Evolutionary conservation across 495 filamentous ascomycete genomes (phyloP).

Genomic region (Staphylotrichum longicolle): DNA sequence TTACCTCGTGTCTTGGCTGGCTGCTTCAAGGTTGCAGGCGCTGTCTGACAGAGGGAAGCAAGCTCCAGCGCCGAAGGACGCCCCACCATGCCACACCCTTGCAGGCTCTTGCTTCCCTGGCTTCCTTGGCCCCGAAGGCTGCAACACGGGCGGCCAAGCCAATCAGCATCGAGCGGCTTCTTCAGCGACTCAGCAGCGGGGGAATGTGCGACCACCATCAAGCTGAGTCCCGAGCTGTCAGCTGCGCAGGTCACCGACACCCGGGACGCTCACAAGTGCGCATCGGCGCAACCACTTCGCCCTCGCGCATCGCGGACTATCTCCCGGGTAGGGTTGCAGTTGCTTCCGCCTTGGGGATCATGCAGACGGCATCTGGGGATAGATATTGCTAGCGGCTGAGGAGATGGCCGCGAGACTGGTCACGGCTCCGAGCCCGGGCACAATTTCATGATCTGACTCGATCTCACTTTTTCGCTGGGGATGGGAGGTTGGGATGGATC

Average conservation of each 20-base stretch:
- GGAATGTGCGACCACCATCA: slow-evolving; percentile 2
- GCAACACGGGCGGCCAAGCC: background rate
- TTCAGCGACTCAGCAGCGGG: slow-evolving; percentile 1
- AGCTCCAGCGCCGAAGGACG: background rate
- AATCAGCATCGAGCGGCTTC: background rate
- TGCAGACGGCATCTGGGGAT: background rate
- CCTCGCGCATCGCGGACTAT: background rate
- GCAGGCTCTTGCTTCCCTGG: background rate
- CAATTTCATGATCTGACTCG: background rate
- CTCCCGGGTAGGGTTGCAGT: slow-evolving; percentile 1
- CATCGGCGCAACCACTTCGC: slow-evolving; percentile 18
- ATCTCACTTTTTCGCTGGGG: background rate
- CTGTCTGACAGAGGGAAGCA: slow-evolving; percentile 8
- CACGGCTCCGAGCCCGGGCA: background rate
- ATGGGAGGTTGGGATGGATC: too few relatives aligned
- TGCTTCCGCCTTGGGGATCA: slow-evolving; percentile 4
- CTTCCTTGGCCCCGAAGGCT: slow-evolving; percentile 1
- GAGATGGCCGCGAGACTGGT: too few relatives aligned
- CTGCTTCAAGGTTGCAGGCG: background rate
- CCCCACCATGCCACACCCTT: slow-evolving; percentile 14
- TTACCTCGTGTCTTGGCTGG: too few relatives aligned
- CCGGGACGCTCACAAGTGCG: slow-evolving; percentile 10
- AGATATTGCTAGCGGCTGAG: background rate
- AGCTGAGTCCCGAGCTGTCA: background rate
- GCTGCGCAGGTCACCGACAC: slow-evolving; percentile 15